phyloP scores from a whole-genome alignment of 2,329 filamentous ascomycete species.

The Fusarium abutilonis region DNA sequence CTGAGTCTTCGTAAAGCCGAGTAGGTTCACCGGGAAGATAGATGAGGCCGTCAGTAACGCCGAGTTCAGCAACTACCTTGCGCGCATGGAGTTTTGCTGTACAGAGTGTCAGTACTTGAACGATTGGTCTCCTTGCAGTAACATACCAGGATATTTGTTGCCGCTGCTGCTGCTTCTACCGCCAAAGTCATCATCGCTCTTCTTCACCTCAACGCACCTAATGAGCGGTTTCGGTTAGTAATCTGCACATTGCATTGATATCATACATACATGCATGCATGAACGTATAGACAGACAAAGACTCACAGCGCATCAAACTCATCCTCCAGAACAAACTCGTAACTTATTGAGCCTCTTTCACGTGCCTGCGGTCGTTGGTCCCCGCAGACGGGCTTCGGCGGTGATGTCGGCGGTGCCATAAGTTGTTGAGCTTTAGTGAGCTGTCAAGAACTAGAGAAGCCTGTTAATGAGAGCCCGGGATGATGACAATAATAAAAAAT shows the following conservation, averaged over 20 bases:
- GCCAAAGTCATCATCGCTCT: slow-evolving; percentile 25
- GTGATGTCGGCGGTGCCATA: slow-evolving; percentile 34
- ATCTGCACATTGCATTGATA: neutral
- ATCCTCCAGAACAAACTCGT: slow-evolving; percentile 57
- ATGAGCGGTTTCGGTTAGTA: slow-evolving; percentile 9
- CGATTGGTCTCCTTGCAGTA: neutral
- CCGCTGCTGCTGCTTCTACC: slow-evolving; percentile 35
- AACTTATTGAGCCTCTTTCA: slow-evolving; percentile 36
- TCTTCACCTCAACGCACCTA: slow-evolving; percentile 54
- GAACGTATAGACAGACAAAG: neutral
- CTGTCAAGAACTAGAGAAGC: neutral
- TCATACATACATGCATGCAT: too few species aligned
- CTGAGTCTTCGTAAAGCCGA: slow-evolving; percentile 66
- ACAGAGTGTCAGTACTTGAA: neutral
- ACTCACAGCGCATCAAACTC: slow-evolving; percentile 67
- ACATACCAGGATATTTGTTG: slow-evolving; percentile 53
- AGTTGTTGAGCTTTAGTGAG: slow-evolving; percentile 4
- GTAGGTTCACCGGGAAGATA: slow-evolving; percentile 65
- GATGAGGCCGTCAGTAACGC: slow-evolving; percentile 61
- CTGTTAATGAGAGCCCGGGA: too few species aligned
- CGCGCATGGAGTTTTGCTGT: slow-evolving; percentile 66
- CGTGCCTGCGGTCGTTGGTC: slow-evolving; percentile 34
- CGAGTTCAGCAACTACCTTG: slow-evolving; percentile 64
- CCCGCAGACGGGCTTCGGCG: slow-evolving; percentile 33
- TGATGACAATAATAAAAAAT: too few species aligned